These are phyloP conservation scores for Cutaneotrichosporon cyanovorans DNA, from an alignment of 1,284 basidiomycete genomes.

Conservation along the genomic window DNA sequence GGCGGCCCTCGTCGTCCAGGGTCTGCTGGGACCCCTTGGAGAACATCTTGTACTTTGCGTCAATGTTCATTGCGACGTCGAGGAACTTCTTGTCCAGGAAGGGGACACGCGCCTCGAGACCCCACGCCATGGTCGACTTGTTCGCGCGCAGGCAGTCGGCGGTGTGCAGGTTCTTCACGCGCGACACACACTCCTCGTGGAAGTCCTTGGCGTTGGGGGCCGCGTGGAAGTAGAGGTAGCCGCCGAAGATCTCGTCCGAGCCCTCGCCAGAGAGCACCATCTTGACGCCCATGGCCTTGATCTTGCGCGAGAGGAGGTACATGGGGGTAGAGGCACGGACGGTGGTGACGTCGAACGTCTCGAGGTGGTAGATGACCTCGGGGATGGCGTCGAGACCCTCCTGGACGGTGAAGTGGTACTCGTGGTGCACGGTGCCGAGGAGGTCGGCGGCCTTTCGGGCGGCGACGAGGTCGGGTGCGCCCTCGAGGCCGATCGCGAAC, in stretches of 20 bases:
- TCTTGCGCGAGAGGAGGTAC: conserved; percentile 84
- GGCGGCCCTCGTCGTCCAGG: conserved; percentile 73
- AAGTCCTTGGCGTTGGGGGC: conserved; percentile 83
- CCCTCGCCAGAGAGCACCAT: conserved; percentile 99
- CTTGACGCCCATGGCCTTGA: conserved; percentile 99
- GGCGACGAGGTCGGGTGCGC: conserved; percentile 91
- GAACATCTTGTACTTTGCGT: conserved; percentile 86
- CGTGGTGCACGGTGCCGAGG: conserved; percentile 93
- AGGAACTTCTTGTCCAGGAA: conserved; percentile 98
- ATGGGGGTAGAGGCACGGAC: conserved; percentile 90
- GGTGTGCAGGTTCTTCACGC: conserved; percentile 97
- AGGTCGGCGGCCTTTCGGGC: conserved; percentile 90
- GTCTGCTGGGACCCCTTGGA: conserved; percentile 69
- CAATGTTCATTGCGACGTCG: conserved; percentile 85
- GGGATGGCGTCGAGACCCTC: conserved; percentile 96
- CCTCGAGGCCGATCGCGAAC: conserved; percentile 91
- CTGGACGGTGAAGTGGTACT: conserved; percentile 97
- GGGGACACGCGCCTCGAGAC: conserved; percentile 95
- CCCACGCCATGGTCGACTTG: conserved; percentile 99
- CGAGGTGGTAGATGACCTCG: conserved; percentile 97
- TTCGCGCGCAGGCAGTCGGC: conserved; percentile 97
- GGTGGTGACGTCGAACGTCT: conserved; percentile 99
- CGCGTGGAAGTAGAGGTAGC: conserved; percentile 99
- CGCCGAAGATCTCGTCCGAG: conserved; percentile 95
- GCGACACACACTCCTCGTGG: conserved; percentile 90